A percentile compares a stretch with the other conserved stretches of the same genome.
phyloP scores from a whole-genome alignment of 371 early-diverging fungal species.

The Actinomucor elegans region DNA sequence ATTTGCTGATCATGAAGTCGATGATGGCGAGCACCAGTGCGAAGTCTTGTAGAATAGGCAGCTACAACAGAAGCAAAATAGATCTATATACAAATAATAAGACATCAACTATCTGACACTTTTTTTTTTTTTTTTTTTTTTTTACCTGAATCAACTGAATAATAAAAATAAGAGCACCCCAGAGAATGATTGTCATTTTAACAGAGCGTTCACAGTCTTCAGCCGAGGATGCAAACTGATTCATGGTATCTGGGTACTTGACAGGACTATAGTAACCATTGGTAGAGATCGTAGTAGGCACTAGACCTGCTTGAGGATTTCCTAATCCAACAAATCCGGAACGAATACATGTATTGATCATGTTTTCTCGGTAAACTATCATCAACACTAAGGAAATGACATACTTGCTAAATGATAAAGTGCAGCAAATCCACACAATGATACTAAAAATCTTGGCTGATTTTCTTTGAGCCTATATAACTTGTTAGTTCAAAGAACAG shows the following conservation, averaged over 20 bases:
- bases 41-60: conserved; percentile 45
- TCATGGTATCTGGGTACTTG: conserved; percentile 40
- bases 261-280: conserved; percentile 46
- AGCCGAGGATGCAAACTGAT: conserved; percentile 29
- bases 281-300: conserved; percentile 24
- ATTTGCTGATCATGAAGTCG: conserved; percentile 53
- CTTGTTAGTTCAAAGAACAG: no score
- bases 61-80: conserved; percentile 52
- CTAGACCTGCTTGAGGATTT: conserved; percentile 34
- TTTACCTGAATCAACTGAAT: conserved; percentile 43
- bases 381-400: conserved; percentile 41
- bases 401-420: conserved; percentile 42
- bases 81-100: conserved; percentile 18
- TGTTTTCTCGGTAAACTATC: conserved; percentile 26
- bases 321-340: conserved; percentile 43
- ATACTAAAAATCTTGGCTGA: conserved; percentile 45
- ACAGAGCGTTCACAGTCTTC: conserved; percentile 32
- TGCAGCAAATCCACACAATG: conserved; percentile 43
- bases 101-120: no score
- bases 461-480: conserved; percentile 38
- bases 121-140: no score
- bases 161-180: conserved; percentile 38
- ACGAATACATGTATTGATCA: conserved; percentile 42
- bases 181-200: conserved; percentile 31
- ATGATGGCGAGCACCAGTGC: conserved; percentile 52